Evolutionary conservation across 2,329 filamentous ascomycete genomes (phyloP).

Genomic region (Pseudogymnoascus destructans): DNA sequence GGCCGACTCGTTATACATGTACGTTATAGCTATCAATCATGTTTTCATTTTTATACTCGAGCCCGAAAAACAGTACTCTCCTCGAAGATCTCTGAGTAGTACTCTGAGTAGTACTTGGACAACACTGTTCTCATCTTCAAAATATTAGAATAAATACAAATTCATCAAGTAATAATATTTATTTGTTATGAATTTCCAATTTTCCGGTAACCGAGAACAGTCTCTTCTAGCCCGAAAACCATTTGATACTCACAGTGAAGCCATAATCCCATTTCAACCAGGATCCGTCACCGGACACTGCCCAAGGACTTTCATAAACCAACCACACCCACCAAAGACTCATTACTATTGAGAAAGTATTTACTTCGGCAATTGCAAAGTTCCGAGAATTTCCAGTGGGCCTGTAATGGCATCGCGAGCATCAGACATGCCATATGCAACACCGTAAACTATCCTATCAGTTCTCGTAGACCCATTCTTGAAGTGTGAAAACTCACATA

Average conservation of each 20-base stretch:
- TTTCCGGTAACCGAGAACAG: neutral
- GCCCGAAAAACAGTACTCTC: too few species aligned
- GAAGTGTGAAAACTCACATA: constrained; percentile 17
- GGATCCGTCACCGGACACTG: neutral
- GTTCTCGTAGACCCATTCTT: neutral
- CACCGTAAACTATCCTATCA: constrained; percentile 14
- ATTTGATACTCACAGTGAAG: neutral
- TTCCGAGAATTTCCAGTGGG: neutral
- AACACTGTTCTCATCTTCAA: neutral
- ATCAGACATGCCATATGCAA: constrained; percentile 18
- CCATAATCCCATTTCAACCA: neutral
- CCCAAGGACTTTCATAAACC: neutral
- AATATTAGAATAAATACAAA: neutral
- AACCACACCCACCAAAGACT: neutral
- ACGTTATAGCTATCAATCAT: too few species aligned
- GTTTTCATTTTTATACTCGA: too few species aligned
- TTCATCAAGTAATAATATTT: neutral
- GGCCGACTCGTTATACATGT: too few species aligned
- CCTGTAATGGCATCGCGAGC: constrained; percentile 14
- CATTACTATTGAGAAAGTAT: neutral
- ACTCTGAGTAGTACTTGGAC: too few species aligned
- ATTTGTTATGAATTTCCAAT: neutral
- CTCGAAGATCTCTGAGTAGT: too few species aligned
- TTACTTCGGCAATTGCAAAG: neutral
- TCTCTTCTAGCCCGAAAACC: neutral